These are phyloP conservation scores for Fomitopsis schrenkii DNA, from an alignment of 1,284 basidiomycete species.

Conservation along the genomic window DNA sequence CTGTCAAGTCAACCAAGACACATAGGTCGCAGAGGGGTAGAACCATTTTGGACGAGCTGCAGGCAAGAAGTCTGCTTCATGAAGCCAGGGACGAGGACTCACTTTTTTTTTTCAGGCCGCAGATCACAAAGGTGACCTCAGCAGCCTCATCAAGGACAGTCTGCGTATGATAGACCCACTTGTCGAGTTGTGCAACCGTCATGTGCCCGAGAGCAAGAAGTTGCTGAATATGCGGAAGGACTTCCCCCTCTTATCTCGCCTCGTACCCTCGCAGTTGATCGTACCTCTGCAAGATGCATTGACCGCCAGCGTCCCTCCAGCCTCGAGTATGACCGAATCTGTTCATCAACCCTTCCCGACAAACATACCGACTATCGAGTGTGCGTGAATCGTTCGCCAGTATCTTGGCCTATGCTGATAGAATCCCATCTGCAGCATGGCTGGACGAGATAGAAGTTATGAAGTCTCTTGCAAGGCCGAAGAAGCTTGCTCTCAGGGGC, in stretches of 20 bases:
- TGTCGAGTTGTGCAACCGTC: constrained; percentile 61
- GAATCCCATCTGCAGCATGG: constrained; percentile 49
- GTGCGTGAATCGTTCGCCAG: constrained; percentile 37
- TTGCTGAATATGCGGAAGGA: constrained; percentile 58
- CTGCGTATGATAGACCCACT: constrained; percentile 66
- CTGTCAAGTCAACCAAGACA: constrained; percentile 79
- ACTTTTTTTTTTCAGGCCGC: constrained; percentile 15
- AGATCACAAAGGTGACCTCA: constrained; percentile 33
- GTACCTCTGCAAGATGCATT: constrained; percentile 94
- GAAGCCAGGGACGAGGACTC: background rate
- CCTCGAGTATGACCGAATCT: constrained; percentile 52
- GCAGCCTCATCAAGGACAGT: constrained; percentile 52
- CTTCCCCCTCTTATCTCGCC: constrained; percentile 57
- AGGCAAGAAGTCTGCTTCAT: constrained; percentile 39
- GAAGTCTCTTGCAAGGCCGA: constrained; percentile 89
- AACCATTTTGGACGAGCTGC: constrained; percentile 63
- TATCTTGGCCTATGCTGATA: background rate
- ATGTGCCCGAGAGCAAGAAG: constrained; percentile 43
- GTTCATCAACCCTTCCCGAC: constrained; percentile 82
- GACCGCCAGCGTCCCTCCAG: constrained; percentile 82
- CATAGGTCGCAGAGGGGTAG: constrained; percentile 62
- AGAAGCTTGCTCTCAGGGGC: constrained; percentile 86
- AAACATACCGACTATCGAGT: constrained; percentile 72
- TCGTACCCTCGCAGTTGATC: constrained; percentile 69
- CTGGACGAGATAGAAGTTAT: constrained; percentile 87